Conservation (phyloP, 2,329 filamentous ascomycete species). For the Boeremia lycopersici region DNA sequence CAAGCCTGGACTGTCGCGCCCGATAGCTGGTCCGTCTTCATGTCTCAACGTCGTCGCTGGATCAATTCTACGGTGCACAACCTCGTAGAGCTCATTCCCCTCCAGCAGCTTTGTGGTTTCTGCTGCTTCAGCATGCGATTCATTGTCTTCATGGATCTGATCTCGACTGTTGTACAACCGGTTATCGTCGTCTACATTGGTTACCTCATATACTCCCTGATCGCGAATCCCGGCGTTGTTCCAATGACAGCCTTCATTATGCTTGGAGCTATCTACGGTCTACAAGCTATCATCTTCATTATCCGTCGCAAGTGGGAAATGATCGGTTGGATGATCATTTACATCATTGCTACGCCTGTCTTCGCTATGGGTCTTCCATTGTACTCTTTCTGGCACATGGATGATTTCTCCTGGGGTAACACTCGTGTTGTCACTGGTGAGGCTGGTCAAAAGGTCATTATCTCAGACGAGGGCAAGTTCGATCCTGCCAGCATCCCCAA, state of each 20-base stretch:
- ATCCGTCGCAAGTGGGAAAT: conserved; percentile 98
- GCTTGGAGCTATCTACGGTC: conserved; percentile 92
- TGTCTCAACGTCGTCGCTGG: conserved; percentile 98
- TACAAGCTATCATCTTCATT: conserved; percentile 97
- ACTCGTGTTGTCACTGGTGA: conserved; percentile 97
- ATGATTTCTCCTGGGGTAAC: conserved; percentile 99
- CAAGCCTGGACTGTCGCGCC: conserved; percentile 98
- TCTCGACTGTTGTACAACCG: conserved; percentile 90
- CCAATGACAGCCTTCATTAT: conserved; percentile 89
- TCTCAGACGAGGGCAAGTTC: conserved; percentile 97
- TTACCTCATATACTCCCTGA: conserved; percentile 82
- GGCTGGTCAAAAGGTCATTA: conserved; percentile 86
- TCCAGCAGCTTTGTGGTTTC: conserved; percentile 96
- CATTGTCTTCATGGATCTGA: conserved; percentile 89
- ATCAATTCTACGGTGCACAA: conserved; percentile 99
- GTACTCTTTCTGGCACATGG: conserved; percentile 99
- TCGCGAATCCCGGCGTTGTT: conserved; percentile 66
- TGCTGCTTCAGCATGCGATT: conserved; percentile 99
- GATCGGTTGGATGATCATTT: conserved; percentile 99
- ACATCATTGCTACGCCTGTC: conserved; percentile 86
- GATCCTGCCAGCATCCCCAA: conserved; percentile 90
- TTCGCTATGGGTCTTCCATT: conserved; percentile 90
- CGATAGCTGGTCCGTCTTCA: conserved; percentile 90
- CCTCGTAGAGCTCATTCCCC: conserved; percentile 89
- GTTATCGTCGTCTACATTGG: conserved; percentile 88